Conservation (phyloP, 176 grass and related monocot species). For the Musa beccarii region DNA sequence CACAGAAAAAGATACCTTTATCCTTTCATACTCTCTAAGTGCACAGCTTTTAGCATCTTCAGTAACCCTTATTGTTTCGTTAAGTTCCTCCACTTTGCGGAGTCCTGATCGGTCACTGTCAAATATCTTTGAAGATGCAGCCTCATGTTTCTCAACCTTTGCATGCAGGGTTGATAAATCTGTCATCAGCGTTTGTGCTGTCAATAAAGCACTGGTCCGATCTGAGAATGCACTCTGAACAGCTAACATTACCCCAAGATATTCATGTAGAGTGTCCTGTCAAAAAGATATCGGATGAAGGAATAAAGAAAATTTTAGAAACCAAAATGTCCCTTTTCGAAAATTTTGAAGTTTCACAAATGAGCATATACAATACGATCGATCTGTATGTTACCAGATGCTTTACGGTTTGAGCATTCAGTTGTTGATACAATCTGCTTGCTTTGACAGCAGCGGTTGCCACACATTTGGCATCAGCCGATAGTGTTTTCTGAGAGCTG, state of each 20-base stretch:
- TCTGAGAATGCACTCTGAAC: constrained; percentile 86
- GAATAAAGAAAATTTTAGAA: neutral
- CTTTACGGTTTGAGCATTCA: constrained; percentile 95
- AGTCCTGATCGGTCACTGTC: constrained; percentile 71
- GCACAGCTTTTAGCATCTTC: constrained; percentile 84
- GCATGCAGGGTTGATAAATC: constrained; percentile 66
- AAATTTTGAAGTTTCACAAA: neutral
- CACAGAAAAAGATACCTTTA: constrained; percentile 46
- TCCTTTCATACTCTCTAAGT: constrained; percentile 81
- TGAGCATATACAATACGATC: too few relatives aligned
- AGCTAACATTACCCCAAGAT: constrained; percentile 85
- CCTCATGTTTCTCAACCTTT: constrained; percentile 78
- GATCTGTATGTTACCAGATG: constrained; percentile 47
- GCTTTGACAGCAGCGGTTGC: constrained; percentile 94
- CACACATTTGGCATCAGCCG: constrained; percentile 60
- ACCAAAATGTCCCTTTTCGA: neutral
- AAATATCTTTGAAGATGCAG: constrained; percentile 77
- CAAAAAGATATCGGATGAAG: constrained; percentile 7
- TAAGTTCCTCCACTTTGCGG: constrained; percentile 67
- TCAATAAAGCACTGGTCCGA: constrained; percentile 76
- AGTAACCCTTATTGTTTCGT: constrained; percentile 70
- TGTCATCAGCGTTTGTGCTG: constrained; percentile 88
- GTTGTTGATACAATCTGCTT: constrained; percentile 76
- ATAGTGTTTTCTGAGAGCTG: constrained; percentile 62
- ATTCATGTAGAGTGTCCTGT: constrained; percentile 79